Evolutionary conservation across 495 filamentous ascomycete genomes (phyloP), one percentile per base, ranked within the genome.

Genomic region (Tetracladium setigerum): DNA sequence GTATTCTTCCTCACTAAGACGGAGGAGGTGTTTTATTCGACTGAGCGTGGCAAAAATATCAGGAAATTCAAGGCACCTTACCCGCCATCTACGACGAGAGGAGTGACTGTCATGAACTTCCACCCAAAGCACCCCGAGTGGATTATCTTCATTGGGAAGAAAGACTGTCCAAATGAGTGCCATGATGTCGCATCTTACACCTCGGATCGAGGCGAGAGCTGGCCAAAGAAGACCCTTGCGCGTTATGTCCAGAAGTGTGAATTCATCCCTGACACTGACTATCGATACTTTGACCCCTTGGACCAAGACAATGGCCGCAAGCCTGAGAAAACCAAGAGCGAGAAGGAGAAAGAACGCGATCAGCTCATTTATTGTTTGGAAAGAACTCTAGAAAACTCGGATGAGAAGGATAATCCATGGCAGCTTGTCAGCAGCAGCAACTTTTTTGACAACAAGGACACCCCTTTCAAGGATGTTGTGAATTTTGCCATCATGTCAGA

Each of bases 401-500:
- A 67, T 27, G 63, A 76, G 30, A 71, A 81, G 66, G 47, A 64
- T 38, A 81, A 77, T 19, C 73, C 81, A n/a, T 58, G 80, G 14
- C 74, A 81, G 41, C 73, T 99, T 22, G 56, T 88, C 11, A 82
- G 82, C 30, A 91, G 80, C 55, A 72, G 84, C 43, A 77, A 89
- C 47, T 86, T 78, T 65, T 90, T 92, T 56, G 67, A 72, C n/a
- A 73, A 79, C 19, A 62, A 66, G 18, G 61, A 72, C 24, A 67
- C 74, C 1, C 71, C 73, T 32, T 78, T 84, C 59, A 66, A 76
- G 5, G 75, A 89, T 47, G 82, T 96, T 47, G 81, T 83, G 35
- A 79, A 83, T 38, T 97, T 91, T 63, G 90, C 88, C 5, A 94
- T 82, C 19, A 95, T 94, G 88, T 78, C 84, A 17, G 91, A 96